Conservation (phyloP, 208 protist species). For the Leishmania braziliensis region DNA sequence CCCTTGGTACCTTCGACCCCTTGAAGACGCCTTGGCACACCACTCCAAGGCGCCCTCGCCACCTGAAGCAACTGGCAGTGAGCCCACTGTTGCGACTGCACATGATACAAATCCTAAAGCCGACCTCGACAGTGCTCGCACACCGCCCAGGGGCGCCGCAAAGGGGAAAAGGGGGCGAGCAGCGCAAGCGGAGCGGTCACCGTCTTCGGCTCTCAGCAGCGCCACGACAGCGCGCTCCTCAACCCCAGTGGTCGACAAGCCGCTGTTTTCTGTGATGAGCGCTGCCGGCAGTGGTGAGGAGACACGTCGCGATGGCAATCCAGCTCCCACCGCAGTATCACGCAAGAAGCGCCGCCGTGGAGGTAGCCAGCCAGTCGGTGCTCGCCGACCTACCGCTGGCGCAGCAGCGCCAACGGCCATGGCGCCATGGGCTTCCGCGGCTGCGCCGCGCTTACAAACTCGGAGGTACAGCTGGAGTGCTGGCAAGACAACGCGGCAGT, state of each 20-base stretch:
- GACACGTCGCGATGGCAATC: background rate
- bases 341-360: conserved; percentile 3
- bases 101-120: background rate
- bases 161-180: background rate
- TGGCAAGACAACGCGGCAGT: background rate
- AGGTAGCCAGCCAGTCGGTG: conserved; percentile 1
- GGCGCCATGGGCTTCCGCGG: background rate
- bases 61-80: background rate
- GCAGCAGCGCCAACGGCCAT: background rate
- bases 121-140: background rate
- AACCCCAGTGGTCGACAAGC: background rate
- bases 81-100: background rate
- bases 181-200: background rate
- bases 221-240: background rate
- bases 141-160: background rate
- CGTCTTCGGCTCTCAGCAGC: background rate
- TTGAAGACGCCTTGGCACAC: conserved; percentile 18
- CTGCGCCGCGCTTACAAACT: background rate
- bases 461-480: background rate
- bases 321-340: background rate
- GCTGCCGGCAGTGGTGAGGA: background rate
- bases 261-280: background rate
- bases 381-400: background rate
- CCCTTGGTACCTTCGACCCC: conserved; percentile 14
- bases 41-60: conserved; percentile 1